Base-by-base conservation (phyloP, 805 yeast species). In the Kodamaea restingae region DNA sequence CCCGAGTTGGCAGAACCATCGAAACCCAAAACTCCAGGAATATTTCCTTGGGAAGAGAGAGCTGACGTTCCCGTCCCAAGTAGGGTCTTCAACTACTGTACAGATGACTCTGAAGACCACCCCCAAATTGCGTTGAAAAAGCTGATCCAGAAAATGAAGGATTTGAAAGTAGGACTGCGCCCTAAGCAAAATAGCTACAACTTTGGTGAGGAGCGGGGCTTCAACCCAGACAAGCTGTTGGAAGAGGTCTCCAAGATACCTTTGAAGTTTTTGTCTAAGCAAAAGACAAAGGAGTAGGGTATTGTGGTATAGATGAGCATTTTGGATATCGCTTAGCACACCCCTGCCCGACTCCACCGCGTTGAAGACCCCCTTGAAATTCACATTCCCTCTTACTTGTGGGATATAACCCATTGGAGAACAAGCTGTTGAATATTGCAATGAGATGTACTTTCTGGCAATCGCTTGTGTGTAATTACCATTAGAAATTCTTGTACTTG, bases 1-100 rank as follows among this genome's bases (percentile, higher is more conserved):
- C 21, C 21, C 21, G n/a, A 25, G 30, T 32, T n/a, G 35, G 7
- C 9, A 4, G 11, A 10, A 17, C 29, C 12, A 39, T 11, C 14
- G 40, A 18, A 5, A 43, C 18, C 6, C n/a, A 15, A 3, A 22
- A 36, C 5, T 35, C 34, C 5, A 35, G 42, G 48, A 20, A 39
- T 60, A 2, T 60, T 60, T 46, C 65, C 65, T 0, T 60, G 65
- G 65, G 65, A 60, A 43, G 42, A 49, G 9, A 43, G 61, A 18
- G 36, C 32, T 14, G 50, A 46, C 4, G 42, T 43, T n/a, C 41
- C 41, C 11, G 47, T 40, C 14, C 54, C 65, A 12, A 54, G 62
- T 10, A 46, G 65, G 36, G 55, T 52, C 9, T 60, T 60, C 42
- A 35, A 35, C 29, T 40, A 29, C 22, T 35, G 17, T n/a, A 18